phyloP scores from a whole-genome alignment of 1,284 basidiomycete species.

The Ceratobasidium theobromae region DNA sequence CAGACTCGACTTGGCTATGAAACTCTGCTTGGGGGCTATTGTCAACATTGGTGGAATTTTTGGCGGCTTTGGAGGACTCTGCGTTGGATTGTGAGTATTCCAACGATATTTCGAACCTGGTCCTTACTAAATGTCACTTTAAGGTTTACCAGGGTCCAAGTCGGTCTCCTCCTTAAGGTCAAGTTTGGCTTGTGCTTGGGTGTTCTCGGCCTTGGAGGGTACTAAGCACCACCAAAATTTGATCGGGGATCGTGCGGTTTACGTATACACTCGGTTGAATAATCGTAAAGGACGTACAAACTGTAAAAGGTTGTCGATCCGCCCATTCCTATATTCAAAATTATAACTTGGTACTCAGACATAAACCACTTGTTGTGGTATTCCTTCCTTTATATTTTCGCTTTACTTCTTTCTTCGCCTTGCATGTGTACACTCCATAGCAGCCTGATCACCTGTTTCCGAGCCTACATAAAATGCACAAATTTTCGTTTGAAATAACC shows the following conservation, averaged over 20 bases:
- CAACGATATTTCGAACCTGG: not conserved
- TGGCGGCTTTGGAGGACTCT: constrained; percentile 2
- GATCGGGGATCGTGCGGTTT: not conserved
- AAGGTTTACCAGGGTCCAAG: constrained; percentile 20
- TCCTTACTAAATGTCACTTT: not conserved
- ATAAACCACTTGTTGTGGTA: too few relatives aligned
- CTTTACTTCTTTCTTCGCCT: not conserved
- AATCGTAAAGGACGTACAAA: not conserved
- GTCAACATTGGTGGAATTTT: constrained; percentile 19
- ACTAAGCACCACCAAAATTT: not conserved
- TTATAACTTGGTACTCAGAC: too few relatives aligned
- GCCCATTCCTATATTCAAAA: too few relatives aligned
- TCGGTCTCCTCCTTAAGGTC: constrained; percentile 15
- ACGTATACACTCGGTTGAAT: not conserved
- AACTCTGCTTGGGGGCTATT: constrained; percentile 9
- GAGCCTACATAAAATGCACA: too few relatives aligned
- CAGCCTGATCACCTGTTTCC: too few relatives aligned
- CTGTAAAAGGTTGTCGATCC: too few relatives aligned
- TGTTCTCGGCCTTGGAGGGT: constrained; percentile 4
- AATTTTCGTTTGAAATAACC: too few relatives aligned
- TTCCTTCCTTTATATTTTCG: not conserved
- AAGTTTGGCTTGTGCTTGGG: constrained; percentile 23
- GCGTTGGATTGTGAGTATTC: constrained; percentile 16
- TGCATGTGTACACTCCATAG: too few relatives aligned
- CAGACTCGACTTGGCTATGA: constrained; percentile 19